Conservation (phyloP, 805 yeast species). For the Jamesozyma jinghongensis region DNA sequence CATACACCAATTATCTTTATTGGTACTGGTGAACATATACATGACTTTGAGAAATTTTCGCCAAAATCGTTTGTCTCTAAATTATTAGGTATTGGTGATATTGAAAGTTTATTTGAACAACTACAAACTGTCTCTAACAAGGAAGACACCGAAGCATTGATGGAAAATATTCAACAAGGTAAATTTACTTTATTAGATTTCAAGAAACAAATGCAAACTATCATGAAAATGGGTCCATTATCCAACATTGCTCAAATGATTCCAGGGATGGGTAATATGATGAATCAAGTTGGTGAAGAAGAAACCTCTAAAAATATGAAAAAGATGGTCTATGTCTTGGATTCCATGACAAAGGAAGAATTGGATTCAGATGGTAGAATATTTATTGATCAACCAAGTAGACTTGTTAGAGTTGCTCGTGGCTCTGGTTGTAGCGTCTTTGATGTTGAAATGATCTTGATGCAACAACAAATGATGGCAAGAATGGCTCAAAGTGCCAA, state of each 20-base stretch:
- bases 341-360: slow-evolving; percentile 90
- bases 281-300: slow-evolving; percentile 83
- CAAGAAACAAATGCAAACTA: slow-evolving; percentile 89
- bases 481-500: slow-evolving; percentile 72
- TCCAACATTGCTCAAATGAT: slow-evolving; percentile 92
- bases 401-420: slow-evolving; percentile 83
- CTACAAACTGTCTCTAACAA: slow-evolving; percentile 65
- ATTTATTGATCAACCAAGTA: slow-evolving; percentile 69
- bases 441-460: slow-evolving; percentile 86
- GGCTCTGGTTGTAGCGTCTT: slow-evolving; percentile 91
- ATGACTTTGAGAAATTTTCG: slow-evolving; percentile 83
- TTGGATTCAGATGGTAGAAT: slow-evolving; percentile 81
- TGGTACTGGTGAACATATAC: slow-evolving; percentile 97
- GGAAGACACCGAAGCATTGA: slow-evolving; percentile 79
- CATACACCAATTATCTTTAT: slow-evolving; percentile 90
- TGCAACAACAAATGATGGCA: slow-evolving; percentile 92
- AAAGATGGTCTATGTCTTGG: slow-evolving; percentile 84
- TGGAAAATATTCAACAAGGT: slow-evolving; percentile 91
- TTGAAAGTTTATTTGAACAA: slow-evolving; percentile 89
- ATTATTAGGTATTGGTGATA: slow-evolving; percentile 89
- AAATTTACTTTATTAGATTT: slow-evolving; percentile 85
- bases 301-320: slow-evolving; percentile 80
- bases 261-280: slow-evolving; percentile 82
- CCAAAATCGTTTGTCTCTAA: slow-evolving; percentile 88
- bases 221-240: slow-evolving; percentile 94